Evolutionary conservation across 495 filamentous ascomycete genomes (phyloP).

Genomic region (Xylaria intraflava): DNA sequence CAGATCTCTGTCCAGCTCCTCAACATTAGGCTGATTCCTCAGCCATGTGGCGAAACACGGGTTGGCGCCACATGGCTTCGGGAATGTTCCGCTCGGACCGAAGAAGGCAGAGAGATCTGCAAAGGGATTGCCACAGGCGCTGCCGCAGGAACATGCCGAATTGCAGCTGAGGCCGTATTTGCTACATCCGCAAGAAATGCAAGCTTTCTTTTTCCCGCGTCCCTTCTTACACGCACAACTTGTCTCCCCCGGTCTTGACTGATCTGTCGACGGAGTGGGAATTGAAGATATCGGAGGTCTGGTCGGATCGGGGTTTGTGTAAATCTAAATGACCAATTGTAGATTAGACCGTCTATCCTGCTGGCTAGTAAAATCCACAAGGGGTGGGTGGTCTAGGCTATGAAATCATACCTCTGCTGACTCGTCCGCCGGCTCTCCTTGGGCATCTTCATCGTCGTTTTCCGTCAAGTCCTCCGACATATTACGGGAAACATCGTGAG

Average conservation of each 20-base stretch:
- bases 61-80: constrained; percentile 24
- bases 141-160: constrained; percentile 20
- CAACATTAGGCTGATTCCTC: constrained; percentile 24
- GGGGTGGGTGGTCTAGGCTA: neutral
- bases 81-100: constrained; percentile 15
- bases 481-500: constrained; percentile 18
- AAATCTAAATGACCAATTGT: constrained; percentile 13
- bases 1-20: constrained; percentile 24
- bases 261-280: constrained; percentile 24
- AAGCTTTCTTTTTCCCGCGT: constrained; percentile 26
- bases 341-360: neutral
- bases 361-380: neutral
- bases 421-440: constrained; percentile 26
- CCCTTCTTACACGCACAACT: constrained; percentile 24
- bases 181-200: constrained; percentile 25
- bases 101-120: constrained; percentile 25
- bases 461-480: constrained; percentile 17
- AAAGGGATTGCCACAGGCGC: constrained; percentile 24
- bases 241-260: constrained; percentile 14
- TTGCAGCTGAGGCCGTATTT: constrained; percentile 21
- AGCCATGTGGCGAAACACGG: constrained; percentile 27
- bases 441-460: constrained; percentile 25
- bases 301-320: constrained; percentile 18
- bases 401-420: constrained; percentile 23
- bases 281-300: constrained; percentile 18